Percentiles rank a stretch among this genome's conserved stretches.
Evolutionary conservation across 441 rosid genomes (phyloP).

Genomic region (Gossypium trilobum): DNA sequence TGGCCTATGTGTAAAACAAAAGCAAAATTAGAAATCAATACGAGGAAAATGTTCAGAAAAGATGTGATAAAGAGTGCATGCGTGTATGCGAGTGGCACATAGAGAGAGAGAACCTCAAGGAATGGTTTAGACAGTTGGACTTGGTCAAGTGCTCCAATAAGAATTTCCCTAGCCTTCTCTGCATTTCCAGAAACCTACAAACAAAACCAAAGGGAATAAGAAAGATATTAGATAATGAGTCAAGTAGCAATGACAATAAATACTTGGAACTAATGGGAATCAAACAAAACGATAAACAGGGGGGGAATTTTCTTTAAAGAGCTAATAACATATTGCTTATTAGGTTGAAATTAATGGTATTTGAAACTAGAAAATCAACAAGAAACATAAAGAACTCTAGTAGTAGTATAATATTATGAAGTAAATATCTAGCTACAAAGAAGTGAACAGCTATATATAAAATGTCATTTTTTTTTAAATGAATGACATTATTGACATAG

Average conservation of each 20-base stretch:
- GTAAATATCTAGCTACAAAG: neutral
- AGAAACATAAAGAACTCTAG: neutral
- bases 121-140: constrained; percentile 68
- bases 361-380: no score
- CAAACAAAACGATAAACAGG: neutral
- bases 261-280: neutral
- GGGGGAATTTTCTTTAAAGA: no score
- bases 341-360: no score
- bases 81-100: neutral
- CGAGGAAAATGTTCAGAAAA: neutral
- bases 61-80: neutral
- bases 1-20: constrained; percentile 31
- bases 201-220: neutral
- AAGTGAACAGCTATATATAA: neutral
- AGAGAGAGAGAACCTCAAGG: constrained; percentile 45
- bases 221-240: neutral
- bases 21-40: neutral
- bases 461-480: neutral
- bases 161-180: constrained; percentile 67
- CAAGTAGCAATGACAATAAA: neutral
- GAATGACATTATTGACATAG: neutral
- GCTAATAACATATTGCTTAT: no score
- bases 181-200: constrained; percentile 57
- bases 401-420: neutral
- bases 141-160: constrained; percentile 64